Evolutionary conservation across 768 basidiomycete genomes (phyloP).

Genomic region (Xerocomellus dryophilus): DNA sequence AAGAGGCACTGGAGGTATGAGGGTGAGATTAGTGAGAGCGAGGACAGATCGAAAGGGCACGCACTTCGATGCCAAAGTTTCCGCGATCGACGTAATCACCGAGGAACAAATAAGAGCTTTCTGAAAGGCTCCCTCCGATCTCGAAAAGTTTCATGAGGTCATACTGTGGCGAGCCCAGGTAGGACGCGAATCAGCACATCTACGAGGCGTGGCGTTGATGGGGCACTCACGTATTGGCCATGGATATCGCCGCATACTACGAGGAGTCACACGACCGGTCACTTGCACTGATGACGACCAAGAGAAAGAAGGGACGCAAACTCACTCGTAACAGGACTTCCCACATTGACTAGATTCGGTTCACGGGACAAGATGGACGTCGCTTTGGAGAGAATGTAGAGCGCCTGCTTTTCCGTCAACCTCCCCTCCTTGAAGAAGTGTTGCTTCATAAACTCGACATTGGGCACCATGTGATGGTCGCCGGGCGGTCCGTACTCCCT

Average conservation of each 20-base stretch:
- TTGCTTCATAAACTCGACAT: conserved; percentile 75
- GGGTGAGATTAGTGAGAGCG: background rate
- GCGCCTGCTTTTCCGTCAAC: conserved; percentile 78
- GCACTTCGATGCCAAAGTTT: conserved; percentile 79
- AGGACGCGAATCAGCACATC: conserved; percentile 1
- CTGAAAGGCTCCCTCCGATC: conserved; percentile 80
- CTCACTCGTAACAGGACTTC: conserved; percentile 88
- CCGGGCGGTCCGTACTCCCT: conserved; percentile 40
- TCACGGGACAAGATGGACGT: conserved; percentile 68
- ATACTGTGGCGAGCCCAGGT: conserved; percentile 52
- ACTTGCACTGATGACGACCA: conserved; percentile 2
- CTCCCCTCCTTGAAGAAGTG: conserved; percentile 89
- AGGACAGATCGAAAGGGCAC: conserved; percentile 12
- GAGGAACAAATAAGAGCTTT: conserved; percentile 88
- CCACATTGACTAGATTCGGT: conserved; percentile 82
- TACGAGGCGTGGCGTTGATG: background rate
- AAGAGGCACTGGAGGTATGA: conserved; percentile 63
- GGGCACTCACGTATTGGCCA: conserved; percentile 81
- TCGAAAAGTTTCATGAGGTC: conserved; percentile 98
- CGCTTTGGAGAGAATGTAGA: conserved; percentile 72
- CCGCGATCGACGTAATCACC: conserved; percentile 98
- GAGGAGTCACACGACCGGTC: conserved; percentile 6
- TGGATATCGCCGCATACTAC: conserved; percentile 96
- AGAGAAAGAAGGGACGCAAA: conserved; percentile 13
- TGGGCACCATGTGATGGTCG: conserved; percentile 52